Percentiles rank a stretch among this genome's conserved stretches.
Evolutionary conservation across 1,284 basidiomycete species (phyloP).

Genomic region (Singerocomus rubriflavus): DNA sequence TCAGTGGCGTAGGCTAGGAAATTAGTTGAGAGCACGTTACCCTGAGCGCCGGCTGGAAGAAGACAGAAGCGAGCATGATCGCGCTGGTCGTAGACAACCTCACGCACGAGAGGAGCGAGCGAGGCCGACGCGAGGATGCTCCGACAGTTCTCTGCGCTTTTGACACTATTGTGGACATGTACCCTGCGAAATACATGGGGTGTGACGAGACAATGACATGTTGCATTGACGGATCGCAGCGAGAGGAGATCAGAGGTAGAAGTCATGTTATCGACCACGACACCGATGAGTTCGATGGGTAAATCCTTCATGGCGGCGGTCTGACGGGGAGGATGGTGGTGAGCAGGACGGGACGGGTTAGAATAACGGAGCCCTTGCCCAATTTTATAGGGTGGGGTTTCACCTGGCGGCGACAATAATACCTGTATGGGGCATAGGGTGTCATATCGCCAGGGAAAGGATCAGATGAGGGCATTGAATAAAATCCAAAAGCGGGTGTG

Average conservation of each 20-base stretch:
- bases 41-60: conserved; percentile 12
- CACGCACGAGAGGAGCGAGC: conserved; percentile 26
- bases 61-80: conserved; percentile 25
- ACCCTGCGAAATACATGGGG: conserved; percentile 23
- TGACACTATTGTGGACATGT: conserved; percentile 24
- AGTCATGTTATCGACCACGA: conserved; percentile 22
- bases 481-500: not conserved
- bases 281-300: conserved; percentile 28
- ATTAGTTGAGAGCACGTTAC: conserved; percentile 4
- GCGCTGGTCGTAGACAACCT: conserved; percentile 30
- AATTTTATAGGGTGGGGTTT: conserved; percentile 13
- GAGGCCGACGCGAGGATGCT: conserved; percentile 21
- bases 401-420: not conserved
- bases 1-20: not conserved
- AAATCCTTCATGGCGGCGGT: conserved; percentile 22
- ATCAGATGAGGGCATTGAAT: not conserved
- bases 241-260: conserved; percentile 28
- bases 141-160: conserved; percentile 27
- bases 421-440: not conserved
- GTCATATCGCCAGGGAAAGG: not conserved
- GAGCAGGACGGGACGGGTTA: not conserved
- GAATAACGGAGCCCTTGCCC: not conserved
- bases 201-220: conserved; percentile 24
- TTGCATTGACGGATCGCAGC: conserved; percentile 29
- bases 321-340: not conserved